Evolutionary conservation across 208 protist genomes (phyloP).

Genomic region (Leishmania tarentolae): DNA sequence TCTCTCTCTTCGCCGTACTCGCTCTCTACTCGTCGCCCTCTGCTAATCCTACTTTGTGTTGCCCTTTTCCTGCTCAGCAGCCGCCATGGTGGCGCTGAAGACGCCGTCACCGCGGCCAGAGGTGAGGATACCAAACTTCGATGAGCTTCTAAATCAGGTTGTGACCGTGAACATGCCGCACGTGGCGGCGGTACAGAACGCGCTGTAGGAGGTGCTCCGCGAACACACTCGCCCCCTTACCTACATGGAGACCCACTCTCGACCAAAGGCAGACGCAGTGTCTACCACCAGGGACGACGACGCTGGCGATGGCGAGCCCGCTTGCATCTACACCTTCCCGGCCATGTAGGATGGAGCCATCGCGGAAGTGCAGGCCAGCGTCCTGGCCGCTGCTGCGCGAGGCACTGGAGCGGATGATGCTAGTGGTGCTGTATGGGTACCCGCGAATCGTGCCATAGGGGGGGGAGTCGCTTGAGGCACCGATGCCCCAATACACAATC

Average conservation of each 20-base stretch:
- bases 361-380: slow-evolving; percentile 11
- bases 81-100: background rate
- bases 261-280: background rate
- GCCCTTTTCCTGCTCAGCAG: background rate
- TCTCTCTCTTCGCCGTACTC: background rate
- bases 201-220: slow-evolving; percentile 28
- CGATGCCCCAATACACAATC: background rate
- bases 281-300: background rate
- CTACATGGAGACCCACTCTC: slow-evolving; percentile 33
- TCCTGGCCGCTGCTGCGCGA: slow-evolving; percentile 26
- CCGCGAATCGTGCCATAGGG: slow-evolving; percentile 35
- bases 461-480: slow-evolving; percentile 24
- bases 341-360: slow-evolving; percentile 21
- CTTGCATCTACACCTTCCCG: slow-evolving; percentile 20
- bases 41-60: background rate
- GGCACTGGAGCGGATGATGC: slow-evolving; percentile 33
- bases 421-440: slow-evolving; percentile 40
- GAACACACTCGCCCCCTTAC: slow-evolving; percentile 34
- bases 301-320: slow-evolving; percentile 4
- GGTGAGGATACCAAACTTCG: slow-evolving; percentile 7
- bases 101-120: slow-evolving; percentile 5
- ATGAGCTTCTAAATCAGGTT: slow-evolving; percentile 19
- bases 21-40: background rate
- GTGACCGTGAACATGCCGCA: slow-evolving; percentile 7
- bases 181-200: slow-evolving; percentile 23